A percentile compares a stretch with the other conserved stretches of the same genome.
Evolutionary conservation across 78 protist genomes (phyloP).

Genomic region (Dictyostelium intermedium): DNA sequence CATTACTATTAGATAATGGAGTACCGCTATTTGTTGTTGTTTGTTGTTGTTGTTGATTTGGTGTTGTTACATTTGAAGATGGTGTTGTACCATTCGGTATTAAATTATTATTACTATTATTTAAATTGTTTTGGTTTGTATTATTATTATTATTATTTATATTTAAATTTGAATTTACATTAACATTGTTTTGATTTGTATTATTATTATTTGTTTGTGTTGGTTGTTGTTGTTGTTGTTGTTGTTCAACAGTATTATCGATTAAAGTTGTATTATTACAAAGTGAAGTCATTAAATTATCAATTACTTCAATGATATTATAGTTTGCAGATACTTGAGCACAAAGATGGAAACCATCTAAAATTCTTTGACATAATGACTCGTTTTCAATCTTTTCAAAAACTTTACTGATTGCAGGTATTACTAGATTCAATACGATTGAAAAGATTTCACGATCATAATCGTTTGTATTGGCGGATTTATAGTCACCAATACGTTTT

Average conservation of each 20-base stretch:
- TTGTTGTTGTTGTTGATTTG: not conserved
- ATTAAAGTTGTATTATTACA: conserved; percentile 63
- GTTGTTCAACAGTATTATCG: conserved; percentile 19
- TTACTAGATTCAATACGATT: conserved; percentile 38
- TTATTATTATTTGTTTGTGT: not conserved
- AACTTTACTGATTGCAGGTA: conserved; percentile 67
- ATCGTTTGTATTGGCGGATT: conserved; percentile 14
- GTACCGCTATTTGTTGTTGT: not conserved
- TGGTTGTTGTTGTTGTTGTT: not conserved
- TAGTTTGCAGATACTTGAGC: conserved; percentile 79
- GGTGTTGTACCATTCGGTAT: not conserved
- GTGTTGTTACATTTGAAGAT: not conserved
- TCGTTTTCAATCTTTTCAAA: conserved; percentile 79
- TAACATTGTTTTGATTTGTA: not conserved
- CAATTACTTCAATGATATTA: conserved; percentile 65
- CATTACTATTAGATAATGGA: not conserved
- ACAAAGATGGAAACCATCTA: conserved; percentile 79
- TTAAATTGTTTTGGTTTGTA: not conserved
- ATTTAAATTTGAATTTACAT: not conserved
- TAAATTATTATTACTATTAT: not conserved
- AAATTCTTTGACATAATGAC: conserved; percentile 26
- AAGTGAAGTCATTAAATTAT: conserved; percentile 64
- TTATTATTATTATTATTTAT: not conserved
- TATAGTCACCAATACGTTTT: conserved; percentile 1
- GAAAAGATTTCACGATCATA: conserved; percentile 67